Evolutionary conservation across 106 monocot genomes (phyloP), one percentile per base, ranked within the genome.

Genomic region (Dioscorea dumetorum): DNA sequence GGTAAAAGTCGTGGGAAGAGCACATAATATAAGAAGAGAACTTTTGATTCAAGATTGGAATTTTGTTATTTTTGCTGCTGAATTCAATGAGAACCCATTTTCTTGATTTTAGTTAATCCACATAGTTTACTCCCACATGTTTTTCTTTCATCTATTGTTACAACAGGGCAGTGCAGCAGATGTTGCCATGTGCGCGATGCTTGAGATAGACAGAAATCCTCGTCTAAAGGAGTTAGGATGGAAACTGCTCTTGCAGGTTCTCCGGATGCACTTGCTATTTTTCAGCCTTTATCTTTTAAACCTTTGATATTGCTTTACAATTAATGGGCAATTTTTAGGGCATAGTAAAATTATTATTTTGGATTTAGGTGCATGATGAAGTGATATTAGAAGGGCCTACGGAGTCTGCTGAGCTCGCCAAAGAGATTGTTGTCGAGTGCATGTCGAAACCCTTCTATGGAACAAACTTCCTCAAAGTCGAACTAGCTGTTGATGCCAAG

Each of bases 111-210:
- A 10, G 41, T 41, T 41, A 41, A 41, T 41, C 6, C 41, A 41
- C 10, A 6, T 41, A 10, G 41, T 41, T 41, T 41, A 41, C 10
- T 41, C 41, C 6, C 6, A 41, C 41, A 41, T 0, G 18, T 8
- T 54, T 54, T 54, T 15, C 54, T 54, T 34, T 48, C 1, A 1
- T 28, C 28, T 28, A 28, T 49, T 20, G 50, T 22, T 64, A 66
- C 16, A 18, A 4, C 72, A 97, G 97, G 97, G 97, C 41, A 99
- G 97, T 74, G 97, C 92, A 32, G 97, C 97, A 62, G 97, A 99
- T 77, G 90, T 99, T 76, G 92, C 93, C 14, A 93, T 99, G 97
- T 99, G 97, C 74, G 97, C 97, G 17, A 99, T 99, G 97, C 81
- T 99, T 58, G 81, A 93, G 79, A 99, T 99, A 62, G 80, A 85